These are phyloP conservation scores for Aechmea fasciata DNA, from an alignment of 176 grass and related monocot species.

Conservation along the genomic window DNA sequence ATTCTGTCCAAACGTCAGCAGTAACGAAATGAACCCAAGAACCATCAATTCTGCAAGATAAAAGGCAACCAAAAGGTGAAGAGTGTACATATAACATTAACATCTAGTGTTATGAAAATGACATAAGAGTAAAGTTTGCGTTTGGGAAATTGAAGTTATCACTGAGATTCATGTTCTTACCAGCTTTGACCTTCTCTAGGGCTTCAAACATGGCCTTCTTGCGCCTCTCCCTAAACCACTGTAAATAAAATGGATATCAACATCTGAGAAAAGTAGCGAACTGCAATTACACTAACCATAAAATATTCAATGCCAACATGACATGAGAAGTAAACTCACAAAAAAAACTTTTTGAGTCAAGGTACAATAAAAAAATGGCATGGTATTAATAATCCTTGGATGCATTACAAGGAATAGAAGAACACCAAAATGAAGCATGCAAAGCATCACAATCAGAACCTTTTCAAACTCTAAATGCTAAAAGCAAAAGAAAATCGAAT, in stretches of 20 bases:
- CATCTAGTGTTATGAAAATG: background rate
- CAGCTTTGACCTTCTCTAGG: slow-evolving; percentile 90
- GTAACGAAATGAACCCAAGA: slow-evolving; percentile 87
- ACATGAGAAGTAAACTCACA: background rate
- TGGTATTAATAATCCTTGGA: too few relatives aligned
- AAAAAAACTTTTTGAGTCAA: too few relatives aligned
- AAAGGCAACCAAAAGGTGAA: background rate
- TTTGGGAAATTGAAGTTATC: too few relatives aligned
- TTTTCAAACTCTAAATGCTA: background rate
- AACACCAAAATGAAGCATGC: background rate
- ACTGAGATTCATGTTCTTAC: slow-evolving; percentile 16
- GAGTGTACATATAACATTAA: background rate
- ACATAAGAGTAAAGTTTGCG: background rate
- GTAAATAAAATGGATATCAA: slow-evolving; percentile 12
- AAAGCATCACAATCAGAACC: background rate
- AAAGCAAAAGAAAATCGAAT: background rate
- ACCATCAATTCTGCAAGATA: slow-evolving; percentile 65
- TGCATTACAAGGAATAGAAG: too few relatives aligned
- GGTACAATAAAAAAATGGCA: too few relatives aligned
- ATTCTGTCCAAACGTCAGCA: slow-evolving; percentile 76
- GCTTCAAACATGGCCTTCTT: slow-evolving; percentile 85
- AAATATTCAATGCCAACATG: background rate
- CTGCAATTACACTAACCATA: background rate
- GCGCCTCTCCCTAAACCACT: slow-evolving; percentile 57
- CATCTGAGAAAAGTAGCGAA: background rate